Evolutionary conservation across 768 basidiomycete species (phyloP).

Genomic region (Agaricus sinodeliciosus): DNA sequence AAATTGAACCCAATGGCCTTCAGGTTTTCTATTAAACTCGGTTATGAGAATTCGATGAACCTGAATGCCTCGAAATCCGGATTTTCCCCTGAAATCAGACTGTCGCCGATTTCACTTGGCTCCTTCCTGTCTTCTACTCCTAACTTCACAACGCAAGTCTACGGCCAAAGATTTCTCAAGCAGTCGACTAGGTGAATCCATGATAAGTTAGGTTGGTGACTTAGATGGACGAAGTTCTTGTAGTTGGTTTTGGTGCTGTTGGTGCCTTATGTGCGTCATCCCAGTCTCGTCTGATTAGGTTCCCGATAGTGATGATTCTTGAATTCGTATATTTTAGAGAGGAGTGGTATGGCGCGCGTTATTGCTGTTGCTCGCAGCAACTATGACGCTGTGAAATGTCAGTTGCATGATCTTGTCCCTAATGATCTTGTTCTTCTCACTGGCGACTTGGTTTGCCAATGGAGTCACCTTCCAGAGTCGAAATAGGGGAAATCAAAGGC

Average conservation of each 20-base stretch:
- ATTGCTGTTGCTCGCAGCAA: slow-evolving; percentile 73
- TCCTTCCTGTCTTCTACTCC: background rate
- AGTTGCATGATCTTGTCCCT: slow-evolving; percentile 2
- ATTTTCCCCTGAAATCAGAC: too few species aligned
- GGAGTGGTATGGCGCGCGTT: slow-evolving; percentile 53
- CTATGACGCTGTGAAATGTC: slow-evolving; percentile 48
- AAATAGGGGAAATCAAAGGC: slow-evolving; percentile 48
- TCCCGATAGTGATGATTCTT: background rate
- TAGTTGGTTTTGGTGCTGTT: slow-evolving; percentile 63
- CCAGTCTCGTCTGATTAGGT: background rate
- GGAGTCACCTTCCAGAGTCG: slow-evolving; percentile 52
- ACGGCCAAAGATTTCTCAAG: background rate
- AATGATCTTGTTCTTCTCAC: background rate
- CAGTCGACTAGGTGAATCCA: too few species aligned
- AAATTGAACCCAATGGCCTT: too few species aligned
- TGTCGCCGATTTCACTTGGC: too few species aligned
- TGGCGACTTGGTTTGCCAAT: slow-evolving; percentile 25
- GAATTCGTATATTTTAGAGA: slow-evolving; percentile 53
- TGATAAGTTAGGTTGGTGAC: slow-evolving; percentile 2
- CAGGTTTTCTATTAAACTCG: too few species aligned
- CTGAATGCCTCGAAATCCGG: too few species aligned
- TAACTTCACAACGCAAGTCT: background rate
- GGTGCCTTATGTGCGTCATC: slow-evolving; percentile 51
- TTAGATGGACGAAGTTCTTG: slow-evolving; percentile 39
- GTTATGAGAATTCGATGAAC: too few species aligned